Evolutionary conservation across 2,329 filamentous ascomycete genomes (phyloP), one percentile per base, ranked within the genome.

Genomic region (Lasiodiplodia hormozganensis): DNA sequence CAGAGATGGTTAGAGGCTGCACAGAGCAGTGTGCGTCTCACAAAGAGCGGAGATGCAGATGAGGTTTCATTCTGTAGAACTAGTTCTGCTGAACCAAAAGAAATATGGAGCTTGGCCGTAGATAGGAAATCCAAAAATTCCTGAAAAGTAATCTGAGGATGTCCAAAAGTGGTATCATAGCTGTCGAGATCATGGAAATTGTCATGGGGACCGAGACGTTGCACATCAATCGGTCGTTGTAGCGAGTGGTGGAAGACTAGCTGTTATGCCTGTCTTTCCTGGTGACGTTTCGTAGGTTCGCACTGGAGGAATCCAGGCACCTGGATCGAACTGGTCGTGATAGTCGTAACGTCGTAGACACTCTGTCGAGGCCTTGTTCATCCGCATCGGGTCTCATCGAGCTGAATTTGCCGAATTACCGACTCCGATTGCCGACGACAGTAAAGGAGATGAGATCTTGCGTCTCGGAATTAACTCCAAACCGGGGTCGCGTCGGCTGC

Each of bases 51-150:
- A 31, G 18, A 64, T 38, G 60, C 60, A 52, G 60, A 64, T 52
- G 60, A 64, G 40, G 58, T 23, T 52, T 64, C 60, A 64, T 64
- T 64, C 60, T 64, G 60, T 64, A 64, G 60, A 64, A 47, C 60
- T 64, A 64, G 60, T 64, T 52, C 60, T 64, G 60, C 7, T 38
- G 43, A 64, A 64, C 60, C 60, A 52, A 64, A 62, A 49, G 38
- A 64, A 64, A 38, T 52, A 36, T 40, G 60, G 43, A 64, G 28
- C 38, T 31, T 51, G 58, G 38, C 40, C 58, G 58, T 49, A 62
- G 58, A 47, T 58, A 58, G 58, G 58, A 64, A 64, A 64, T 52
- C 47, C 43, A 52, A 64, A 62, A 64, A 52, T 64, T 21, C 31
- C n/a, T 49, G 31, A 34, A 34, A 43, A 64, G 58, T 47, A 64